phyloP scores from a whole-genome alignment of 164 flowering plant genomes.

The Echeveria elegans region DNA sequence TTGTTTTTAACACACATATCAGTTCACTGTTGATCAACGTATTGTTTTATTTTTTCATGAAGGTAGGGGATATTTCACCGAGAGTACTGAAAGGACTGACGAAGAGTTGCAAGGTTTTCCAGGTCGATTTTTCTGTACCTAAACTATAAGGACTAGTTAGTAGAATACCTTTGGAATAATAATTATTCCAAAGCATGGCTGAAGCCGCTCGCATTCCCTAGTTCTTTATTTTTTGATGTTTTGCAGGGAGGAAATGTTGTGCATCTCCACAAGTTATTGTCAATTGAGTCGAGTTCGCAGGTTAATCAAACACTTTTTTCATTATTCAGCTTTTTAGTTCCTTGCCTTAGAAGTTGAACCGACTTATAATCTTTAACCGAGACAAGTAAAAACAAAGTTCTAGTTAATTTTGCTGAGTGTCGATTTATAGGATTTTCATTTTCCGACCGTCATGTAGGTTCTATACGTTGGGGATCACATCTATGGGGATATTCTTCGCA shows the following conservation, averaged over 20 bases:
- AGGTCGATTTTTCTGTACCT: conserved; percentile 33
- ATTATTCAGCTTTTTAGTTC: background rate
- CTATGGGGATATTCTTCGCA: conserved; percentile 96
- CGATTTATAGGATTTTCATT: background rate
- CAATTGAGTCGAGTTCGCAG: conserved; percentile 95
- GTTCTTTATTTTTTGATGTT: background rate
- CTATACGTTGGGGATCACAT: conserved; percentile 99
- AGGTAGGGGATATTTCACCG: conserved; percentile 59
- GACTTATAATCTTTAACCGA: background rate
- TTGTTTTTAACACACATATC: background rate
- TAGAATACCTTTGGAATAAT: background rate
- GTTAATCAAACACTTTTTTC: conserved; percentile 29
- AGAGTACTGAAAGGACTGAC: conserved; percentile 27
- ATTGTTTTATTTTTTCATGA: background rate
- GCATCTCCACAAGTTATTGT: conserved; percentile 83
- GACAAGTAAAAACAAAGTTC: background rate
- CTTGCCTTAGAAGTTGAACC: background rate
- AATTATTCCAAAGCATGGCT: background rate
- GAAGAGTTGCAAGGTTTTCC: conserved; percentile 59
- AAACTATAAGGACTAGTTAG: background rate
- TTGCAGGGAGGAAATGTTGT: conserved; percentile 90
- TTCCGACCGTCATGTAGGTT: conserved; percentile 39
- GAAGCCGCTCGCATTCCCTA: background rate
- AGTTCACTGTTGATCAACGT: background rate
- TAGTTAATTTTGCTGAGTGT: background rate